Evolutionary conservation across 202 grass and related monocot species (phyloP).

Genomic region (Cymbopogon flexuosus): DNA sequence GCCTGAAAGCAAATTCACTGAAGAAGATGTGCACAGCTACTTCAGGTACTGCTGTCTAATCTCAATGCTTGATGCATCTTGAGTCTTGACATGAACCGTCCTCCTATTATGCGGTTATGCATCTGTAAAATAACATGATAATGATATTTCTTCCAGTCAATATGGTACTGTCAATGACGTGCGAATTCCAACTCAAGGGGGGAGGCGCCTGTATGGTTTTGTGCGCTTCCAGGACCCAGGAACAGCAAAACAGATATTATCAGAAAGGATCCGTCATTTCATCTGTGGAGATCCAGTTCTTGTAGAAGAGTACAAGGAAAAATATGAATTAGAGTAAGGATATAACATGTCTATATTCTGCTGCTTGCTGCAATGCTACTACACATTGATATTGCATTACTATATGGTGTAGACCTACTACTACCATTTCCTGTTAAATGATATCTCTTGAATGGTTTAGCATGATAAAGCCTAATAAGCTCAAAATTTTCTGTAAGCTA

Average conservation of each 20-base stretch:
- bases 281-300: conserved; percentile 44
- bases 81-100: conserved; percentile 13
- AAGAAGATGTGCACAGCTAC: conserved; percentile 40
- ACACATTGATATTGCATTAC: not conserved
- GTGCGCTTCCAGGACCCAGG: conserved; percentile 55
- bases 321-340: conserved; percentile 36
- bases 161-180: conserved; percentile 52
- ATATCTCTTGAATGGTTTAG: conserved; percentile 11
- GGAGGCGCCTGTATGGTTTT: conserved; percentile 48
- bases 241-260: conserved; percentile 45
- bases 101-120: not conserved
- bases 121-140: conserved; percentile 10
- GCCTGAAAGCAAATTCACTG: conserved; percentile 47
- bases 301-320: conserved; percentile 47
- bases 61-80: conserved; percentile 8
- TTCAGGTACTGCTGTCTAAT: conserved; percentile 49
- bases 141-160: conserved; percentile 34
- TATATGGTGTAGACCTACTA: not conserved
- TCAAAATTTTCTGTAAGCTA: not conserved
- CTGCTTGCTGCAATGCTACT: not conserved
- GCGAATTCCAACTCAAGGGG: conserved; percentile 45
- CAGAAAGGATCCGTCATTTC: conserved; percentile 42
- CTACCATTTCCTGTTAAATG: not conserved
- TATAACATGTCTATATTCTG: not conserved
- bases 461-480: not conserved